Evolutionary conservation across 495 filamentous ascomycete genomes (phyloP).

Genomic region (Ramalina intermedia): DNA sequence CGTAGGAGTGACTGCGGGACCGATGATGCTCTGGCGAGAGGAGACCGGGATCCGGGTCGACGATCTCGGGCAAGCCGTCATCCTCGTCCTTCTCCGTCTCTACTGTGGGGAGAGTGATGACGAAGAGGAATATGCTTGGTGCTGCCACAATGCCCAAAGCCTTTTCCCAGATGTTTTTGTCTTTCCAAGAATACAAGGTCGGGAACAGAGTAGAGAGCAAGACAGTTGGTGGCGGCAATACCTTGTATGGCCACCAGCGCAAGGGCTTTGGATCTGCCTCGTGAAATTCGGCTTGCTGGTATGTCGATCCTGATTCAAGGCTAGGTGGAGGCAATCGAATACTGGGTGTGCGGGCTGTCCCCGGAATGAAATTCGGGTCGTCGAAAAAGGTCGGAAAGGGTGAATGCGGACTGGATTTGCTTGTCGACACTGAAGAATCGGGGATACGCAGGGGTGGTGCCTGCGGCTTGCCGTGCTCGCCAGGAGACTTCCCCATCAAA

Average conservation of each 20-base stretch:
- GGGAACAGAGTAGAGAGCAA: conserved; percentile 72
- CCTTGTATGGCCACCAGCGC: conserved; percentile 59
- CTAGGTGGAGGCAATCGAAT: conserved; percentile 35
- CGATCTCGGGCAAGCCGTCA: conserved; percentile 21
- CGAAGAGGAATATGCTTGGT: conserved; percentile 80
- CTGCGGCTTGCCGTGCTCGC: conserved; percentile 5
- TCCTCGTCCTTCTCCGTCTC: conserved; percentile 46
- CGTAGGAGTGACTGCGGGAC: conserved; percentile 12
- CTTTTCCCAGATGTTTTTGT: conserved; percentile 65
- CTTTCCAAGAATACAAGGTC: conserved; percentile 63
- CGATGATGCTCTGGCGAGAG: conserved; percentile 22
- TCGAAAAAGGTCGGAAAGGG: conserved; percentile 40
- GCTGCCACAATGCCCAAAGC: conserved; percentile 64
- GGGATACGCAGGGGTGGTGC: conserved; percentile 10
- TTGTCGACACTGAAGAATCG: conserved; percentile 9
- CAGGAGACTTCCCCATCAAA: neutral
- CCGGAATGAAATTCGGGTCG: conserved; percentile 21
- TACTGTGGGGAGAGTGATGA: conserved; percentile 84
- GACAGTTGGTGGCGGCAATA: conserved; percentile 56
- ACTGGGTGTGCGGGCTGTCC: conserved; percentile 35
- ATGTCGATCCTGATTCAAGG: conserved; percentile 34
- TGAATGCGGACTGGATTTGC: conserved; percentile 23
- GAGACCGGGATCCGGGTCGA: conserved; percentile 26
- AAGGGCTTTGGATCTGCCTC: conserved; percentile 19
- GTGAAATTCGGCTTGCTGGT: conserved; percentile 10